phyloP scores from a whole-genome alignment of 257 asterid genomes.

The Petrea volubilis region DNA sequence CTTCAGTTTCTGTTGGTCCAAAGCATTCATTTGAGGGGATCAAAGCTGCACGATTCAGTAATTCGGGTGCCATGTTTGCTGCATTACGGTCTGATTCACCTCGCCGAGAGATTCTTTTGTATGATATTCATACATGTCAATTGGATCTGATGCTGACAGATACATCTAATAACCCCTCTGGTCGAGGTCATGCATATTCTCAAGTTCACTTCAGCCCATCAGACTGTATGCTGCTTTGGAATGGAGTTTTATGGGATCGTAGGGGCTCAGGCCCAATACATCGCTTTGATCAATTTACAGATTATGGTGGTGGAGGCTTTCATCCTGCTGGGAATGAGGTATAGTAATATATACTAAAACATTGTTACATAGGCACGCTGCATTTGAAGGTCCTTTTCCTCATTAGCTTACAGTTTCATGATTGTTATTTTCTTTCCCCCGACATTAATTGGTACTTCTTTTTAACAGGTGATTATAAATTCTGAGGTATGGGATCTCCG shows the following conservation, averaged over 20 bases:
- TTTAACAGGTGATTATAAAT: slow-evolving; percentile 81
- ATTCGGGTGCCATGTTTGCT: slow-evolving; percentile 71
- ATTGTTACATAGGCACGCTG: background rate
- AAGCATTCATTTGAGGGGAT: slow-evolving; percentile 83
- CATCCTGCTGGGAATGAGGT: slow-evolving; percentile 99
- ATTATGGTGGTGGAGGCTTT: slow-evolving; percentile 97
- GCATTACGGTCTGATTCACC: slow-evolving; percentile 70
- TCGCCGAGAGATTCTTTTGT: slow-evolving; percentile 82
- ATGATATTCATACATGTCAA: slow-evolving; percentile 69
- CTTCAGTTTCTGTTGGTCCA: slow-evolving; percentile 80
- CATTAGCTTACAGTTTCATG: background rate
- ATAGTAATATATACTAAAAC: slow-evolving; percentile 6
- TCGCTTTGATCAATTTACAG: slow-evolving; percentile 88
- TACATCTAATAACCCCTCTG: slow-evolving; percentile 52
- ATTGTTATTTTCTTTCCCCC: background rate
- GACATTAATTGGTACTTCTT: background rate
- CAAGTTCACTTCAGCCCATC: slow-evolving; percentile 81
- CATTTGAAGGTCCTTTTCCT: background rate
- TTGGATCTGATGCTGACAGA: slow-evolving; percentile 69
- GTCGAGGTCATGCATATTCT: slow-evolving; percentile 78
- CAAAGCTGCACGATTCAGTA: slow-evolving; percentile 87
- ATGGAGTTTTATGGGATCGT: slow-evolving; percentile 94
- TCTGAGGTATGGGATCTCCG: slow-evolving; percentile 99
- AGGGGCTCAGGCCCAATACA: slow-evolving; percentile 70
- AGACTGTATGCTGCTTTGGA: slow-evolving; percentile 85